A percentile compares a stretch with the other conserved stretches of the same genome.
These are phyloP conservation scores for Colletotrichum camelliae DNA, from an alignment of 2,329 filamentous ascomycete genomes.

Conservation along the genomic window DNA sequence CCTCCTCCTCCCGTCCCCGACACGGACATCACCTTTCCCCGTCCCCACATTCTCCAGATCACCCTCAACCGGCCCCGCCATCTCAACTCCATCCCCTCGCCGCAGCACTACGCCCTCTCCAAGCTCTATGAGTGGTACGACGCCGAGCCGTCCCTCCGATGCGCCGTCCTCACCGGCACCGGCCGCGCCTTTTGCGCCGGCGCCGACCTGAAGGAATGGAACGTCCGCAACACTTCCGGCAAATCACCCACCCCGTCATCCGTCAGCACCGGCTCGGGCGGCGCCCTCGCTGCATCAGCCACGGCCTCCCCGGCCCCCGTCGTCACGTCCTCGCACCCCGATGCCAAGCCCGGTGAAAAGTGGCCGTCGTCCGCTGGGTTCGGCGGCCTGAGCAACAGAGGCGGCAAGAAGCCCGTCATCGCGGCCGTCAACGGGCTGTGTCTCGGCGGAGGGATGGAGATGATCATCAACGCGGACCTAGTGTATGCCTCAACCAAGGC, in stretches of 20 bases:
- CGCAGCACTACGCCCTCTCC: constrained; percentile 54
- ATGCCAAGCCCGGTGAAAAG: constrained; percentile 9
- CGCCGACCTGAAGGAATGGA: constrained; percentile 72
- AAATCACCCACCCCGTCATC: background rate
- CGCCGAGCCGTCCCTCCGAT: constrained; percentile 62
- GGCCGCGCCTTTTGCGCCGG: constrained; percentile 73
- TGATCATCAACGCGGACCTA: constrained; percentile 75
- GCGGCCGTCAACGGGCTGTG: constrained; percentile 79
- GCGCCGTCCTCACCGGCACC: constrained; percentile 67
- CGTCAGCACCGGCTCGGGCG: background rate
- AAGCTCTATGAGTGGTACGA: constrained; percentile 62
- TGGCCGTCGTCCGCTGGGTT: constrained; percentile 13
- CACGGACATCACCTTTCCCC: constrained; percentile 51
- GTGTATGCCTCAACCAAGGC: constrained; percentile 66
- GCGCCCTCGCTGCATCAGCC: background rate
- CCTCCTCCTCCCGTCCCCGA: constrained; percentile 3
- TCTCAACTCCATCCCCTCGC: constrained; percentile 61
- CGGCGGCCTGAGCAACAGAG: constrained; percentile 60
- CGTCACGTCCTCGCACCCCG: background rate
- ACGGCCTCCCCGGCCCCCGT: background rate
- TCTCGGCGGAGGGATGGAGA: constrained; percentile 79
- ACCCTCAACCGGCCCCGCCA: constrained; percentile 63
- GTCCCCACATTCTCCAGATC: constrained; percentile 60
- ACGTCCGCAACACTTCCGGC: constrained; percentile 41
- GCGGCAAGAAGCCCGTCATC: constrained; percentile 76